Base-by-base conservation (phyloP, 176 grass and related monocot species). In the Zoysia japonica region DNA sequence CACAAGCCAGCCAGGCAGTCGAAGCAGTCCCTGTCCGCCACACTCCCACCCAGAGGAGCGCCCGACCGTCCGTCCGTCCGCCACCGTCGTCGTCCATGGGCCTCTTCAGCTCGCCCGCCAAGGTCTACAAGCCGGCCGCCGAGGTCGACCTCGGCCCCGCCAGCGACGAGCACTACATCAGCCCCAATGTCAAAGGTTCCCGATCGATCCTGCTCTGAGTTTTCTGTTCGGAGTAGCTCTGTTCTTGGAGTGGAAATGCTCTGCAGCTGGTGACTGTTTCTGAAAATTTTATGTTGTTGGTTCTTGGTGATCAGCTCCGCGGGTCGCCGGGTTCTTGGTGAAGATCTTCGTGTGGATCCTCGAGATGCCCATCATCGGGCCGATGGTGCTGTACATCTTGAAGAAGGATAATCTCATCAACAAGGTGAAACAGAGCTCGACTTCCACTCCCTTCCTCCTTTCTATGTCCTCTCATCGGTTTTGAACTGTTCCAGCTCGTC, bases 391-490 rank as follows among this genome's bases (percentile, higher is more conserved):
- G 35, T 89, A 94, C 72, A 59, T 94, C 57, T 65, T 98, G 14
- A 98, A 94, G 87, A 98, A 94, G 65, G 92, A 98, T 67, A 98
- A 98, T 55, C 95, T 98, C 55, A 89, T 98, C 55, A 91, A 98
- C 39, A 98, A 92, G 95, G 95, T 97, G 77, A 12, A 38, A 39
- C 11, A 51, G 9, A 60, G 10, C 11, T 16, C 38, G 9, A 15
- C 1, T 47, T 41, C 41, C 45, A 12, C 38, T 14, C 67, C 19
- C 35, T 13, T 42, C 47, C 6, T 14, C 69, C 28, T 28, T 28
- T 28, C 28, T 28, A 28, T 28, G 28, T 28, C 28, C 28, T 28
- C 28, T 28, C 28, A 28, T 28, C 28, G 28, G 28, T 28, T 28
- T 28, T 28, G 28, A 28, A 42, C 54, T 67, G 12, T 46, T 16